These are phyloP conservation scores for Alternaria atra DNA, from an alignment of 2,329 filamentous ascomycete genomes.

Conservation along the genomic window DNA sequence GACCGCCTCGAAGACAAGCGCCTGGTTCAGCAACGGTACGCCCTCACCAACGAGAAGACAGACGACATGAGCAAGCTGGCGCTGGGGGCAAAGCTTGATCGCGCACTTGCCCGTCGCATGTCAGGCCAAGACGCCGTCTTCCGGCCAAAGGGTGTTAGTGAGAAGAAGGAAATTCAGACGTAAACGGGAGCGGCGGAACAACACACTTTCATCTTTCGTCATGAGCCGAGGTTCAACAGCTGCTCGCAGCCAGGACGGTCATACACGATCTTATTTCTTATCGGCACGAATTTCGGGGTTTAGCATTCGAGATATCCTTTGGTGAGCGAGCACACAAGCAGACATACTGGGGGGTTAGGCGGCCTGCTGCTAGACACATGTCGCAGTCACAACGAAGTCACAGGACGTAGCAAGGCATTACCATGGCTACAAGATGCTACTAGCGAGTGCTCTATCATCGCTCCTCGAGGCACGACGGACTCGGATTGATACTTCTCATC, in stretches of 20 bases:
- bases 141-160: conserved; percentile 60
- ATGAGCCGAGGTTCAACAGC: conserved; percentile 4
- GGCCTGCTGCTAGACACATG: neutral
- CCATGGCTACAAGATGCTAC: neutral
- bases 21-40: conserved; percentile 81
- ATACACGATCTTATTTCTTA: conserved; percentile 7
- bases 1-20: conserved; percentile 91
- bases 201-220: conserved; percentile 1
- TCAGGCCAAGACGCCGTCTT: conserved; percentile 88
- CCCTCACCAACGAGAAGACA: conserved; percentile 79
- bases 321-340: neutral
- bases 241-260: conserved; percentile 14
- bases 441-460: neutral
- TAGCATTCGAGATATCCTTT: conserved; percentile 20
- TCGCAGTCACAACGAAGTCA: neutral
- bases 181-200: conserved; percentile 18
- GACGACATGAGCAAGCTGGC: conserved; percentile 86
- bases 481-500: neutral
- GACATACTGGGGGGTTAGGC: neutral
- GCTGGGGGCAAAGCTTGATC: conserved; percentile 87
- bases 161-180: conserved; percentile 46
- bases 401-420: neutral
- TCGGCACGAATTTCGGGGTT: conserved; percentile 11
- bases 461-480: neutral
- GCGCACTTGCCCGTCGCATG: conserved; percentile 87